Evolutionary conservation across 2,329 filamentous ascomycete genomes (phyloP).

Genomic region (Venturia pyrina): DNA sequence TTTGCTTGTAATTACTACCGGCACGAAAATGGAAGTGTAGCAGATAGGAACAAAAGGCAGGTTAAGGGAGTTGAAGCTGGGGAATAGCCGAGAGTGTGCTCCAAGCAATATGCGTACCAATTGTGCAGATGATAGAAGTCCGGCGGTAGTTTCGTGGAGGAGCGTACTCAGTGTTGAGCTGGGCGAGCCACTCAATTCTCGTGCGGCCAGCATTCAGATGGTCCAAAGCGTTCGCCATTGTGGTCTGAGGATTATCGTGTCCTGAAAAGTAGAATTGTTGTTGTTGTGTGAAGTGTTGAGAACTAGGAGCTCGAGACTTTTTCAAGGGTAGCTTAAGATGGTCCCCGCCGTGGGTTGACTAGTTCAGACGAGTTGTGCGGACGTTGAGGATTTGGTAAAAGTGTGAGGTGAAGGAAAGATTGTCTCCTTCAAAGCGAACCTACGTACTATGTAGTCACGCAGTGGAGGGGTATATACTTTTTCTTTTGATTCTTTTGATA

Average conservation of each 20-base stretch:
- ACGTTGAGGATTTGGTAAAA: background rate
- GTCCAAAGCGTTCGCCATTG: constrained; percentile 67
- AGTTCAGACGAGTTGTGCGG: background rate
- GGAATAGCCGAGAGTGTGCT: constrained; percentile 1
- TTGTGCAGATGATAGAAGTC: constrained; percentile 97
- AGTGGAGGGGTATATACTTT: background rate
- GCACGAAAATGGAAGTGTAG: background rate
- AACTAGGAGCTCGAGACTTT: background rate
- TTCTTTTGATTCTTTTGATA: no score
- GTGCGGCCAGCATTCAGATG: constrained; percentile 69
- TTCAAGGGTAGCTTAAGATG: background rate
- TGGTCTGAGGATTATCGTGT: constrained; percentile 12
- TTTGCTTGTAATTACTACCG: background rate
- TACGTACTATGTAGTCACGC: background rate
- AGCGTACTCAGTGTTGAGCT: constrained; percentile 81
- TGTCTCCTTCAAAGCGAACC: no score
- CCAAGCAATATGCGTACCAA: constrained; percentile 45
- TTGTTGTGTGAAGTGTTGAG: constrained; percentile 3
- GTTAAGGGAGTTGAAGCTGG: background rate
- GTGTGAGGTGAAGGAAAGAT: background rate
- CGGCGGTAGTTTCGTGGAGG: constrained; percentile 87
- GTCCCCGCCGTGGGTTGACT: background rate
- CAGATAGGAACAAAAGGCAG: background rate
- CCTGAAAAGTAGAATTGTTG: background rate
- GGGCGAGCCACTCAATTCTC: constrained; percentile 59